A percentile compares a stretch with the other conserved stretches of the same genome.
Evolutionary conservation across 805 yeast species (phyloP).

Genomic region (Candida ovalis): DNA sequence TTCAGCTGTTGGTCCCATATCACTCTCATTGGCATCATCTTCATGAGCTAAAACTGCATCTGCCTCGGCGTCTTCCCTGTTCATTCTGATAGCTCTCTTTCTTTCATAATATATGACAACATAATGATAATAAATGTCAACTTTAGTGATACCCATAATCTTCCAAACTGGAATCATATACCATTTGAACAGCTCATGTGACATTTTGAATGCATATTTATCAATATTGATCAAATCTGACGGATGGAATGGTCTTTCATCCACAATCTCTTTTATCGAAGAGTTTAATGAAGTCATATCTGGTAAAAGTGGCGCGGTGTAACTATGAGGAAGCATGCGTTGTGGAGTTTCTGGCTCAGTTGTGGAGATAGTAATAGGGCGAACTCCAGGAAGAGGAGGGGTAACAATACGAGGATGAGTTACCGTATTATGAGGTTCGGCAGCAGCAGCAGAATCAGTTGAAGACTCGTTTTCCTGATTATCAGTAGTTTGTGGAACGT

Average conservation of each 20-base stretch:
- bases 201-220: slow-evolving; percentile 37
- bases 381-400: neutral
- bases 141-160: slow-evolving; percentile 49
- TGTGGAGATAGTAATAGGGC: slow-evolving; percentile 2
- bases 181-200: slow-evolving; percentile 27
- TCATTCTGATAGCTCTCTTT: slow-evolving; percentile 19
- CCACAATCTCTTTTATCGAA: slow-evolving; percentile 22
- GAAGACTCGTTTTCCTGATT: neutral
- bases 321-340: slow-evolving; percentile 7
- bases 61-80: neutral
- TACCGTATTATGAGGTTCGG: neutral
- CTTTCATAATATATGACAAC: slow-evolving; percentile 36
- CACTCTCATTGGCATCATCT: neutral
- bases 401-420: neutral
- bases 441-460: neutral
- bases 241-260: slow-evolving; percentile 38
- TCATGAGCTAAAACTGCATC: neutral
- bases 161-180: slow-evolving; percentile 43
- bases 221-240: slow-evolving; percentile 42
- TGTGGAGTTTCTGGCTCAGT: slow-evolving; percentile 6
- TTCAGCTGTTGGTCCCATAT: neutral
- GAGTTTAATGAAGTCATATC: slow-evolving; percentile 20
- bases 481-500: neutral
- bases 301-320: slow-evolving; percentile 26
- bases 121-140: slow-evolving; percentile 50